Percentiles rank a stretch among this genome's conserved stretches.
These are phyloP conservation scores for Starmerella sirachaensis DNA, from an alignment of 805 yeast genomes.

Conservation along the genomic window DNA sequence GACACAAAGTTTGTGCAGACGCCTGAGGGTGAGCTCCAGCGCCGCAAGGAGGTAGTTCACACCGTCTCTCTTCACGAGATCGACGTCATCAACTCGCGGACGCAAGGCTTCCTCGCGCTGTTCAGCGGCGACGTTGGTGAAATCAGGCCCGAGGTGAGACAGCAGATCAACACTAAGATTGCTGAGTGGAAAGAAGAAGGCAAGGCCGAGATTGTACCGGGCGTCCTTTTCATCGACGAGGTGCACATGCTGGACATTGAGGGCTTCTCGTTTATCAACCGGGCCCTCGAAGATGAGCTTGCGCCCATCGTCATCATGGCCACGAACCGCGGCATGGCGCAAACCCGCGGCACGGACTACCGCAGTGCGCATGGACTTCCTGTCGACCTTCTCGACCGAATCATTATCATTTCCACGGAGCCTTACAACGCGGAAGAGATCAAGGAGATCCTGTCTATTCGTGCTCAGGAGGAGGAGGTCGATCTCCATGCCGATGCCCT, in stretches of 20 bases:
- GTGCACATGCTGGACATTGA: slow-evolving; percentile 98
- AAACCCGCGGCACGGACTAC: slow-evolving; percentile 84
- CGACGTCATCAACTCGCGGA: slow-evolving; percentile 93
- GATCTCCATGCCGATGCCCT: slow-evolving; percentile 72
- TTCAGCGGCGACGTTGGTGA: slow-evolving; percentile 97
- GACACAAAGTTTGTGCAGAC: slow-evolving; percentile 96
- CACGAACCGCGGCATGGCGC: slow-evolving; percentile 90
- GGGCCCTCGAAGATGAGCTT: slow-evolving; percentile 92
- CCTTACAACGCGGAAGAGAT: slow-evolving; percentile 73
- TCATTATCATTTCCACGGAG: slow-evolving; percentile 80
- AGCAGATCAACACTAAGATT: slow-evolving; percentile 90
- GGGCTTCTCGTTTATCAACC: slow-evolving; percentile 84
- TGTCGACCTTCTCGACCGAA: slow-evolving; percentile 82
- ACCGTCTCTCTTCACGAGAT: slow-evolving; percentile 97
- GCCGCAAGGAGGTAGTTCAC: slow-evolving; percentile 89
- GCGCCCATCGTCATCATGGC: slow-evolving; percentile 98
- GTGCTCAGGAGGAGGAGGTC: slow-evolving; percentile 91
- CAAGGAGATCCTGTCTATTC: slow-evolving; percentile 69
- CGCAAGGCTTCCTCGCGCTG: slow-evolving; percentile 93
- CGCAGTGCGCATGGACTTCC: slow-evolving; percentile 98
- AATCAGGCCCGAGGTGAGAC: slow-evolving; percentile 87
- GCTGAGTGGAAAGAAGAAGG: slow-evolving; percentile 99
- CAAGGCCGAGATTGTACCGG: slow-evolving; percentile 92
- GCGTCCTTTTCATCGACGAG: slow-evolving; percentile 94
- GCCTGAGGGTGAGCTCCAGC: slow-evolving; percentile 97